phyloP scores from a whole-genome alignment of 345 rosid species.

The Dipteronia sinensis region DNA sequence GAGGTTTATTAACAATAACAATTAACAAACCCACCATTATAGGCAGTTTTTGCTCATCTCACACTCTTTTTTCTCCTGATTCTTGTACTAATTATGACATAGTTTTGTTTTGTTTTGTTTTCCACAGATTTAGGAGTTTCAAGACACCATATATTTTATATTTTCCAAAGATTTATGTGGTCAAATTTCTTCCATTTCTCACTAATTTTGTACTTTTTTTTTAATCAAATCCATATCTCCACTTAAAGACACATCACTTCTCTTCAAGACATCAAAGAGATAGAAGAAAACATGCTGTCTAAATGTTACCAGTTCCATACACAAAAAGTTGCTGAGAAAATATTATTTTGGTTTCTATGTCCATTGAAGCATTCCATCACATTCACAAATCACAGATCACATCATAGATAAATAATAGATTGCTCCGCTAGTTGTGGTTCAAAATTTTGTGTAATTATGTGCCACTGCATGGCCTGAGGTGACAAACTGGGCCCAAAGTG shows the following conservation, averaged over 20 bases:
- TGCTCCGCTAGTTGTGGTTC: neutral
- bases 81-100: neutral
- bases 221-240: neutral
- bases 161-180: neutral
- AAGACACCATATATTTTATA: neutral
- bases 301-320: neutral
- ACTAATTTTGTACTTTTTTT: conserved; percentile 4
- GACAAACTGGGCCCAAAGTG: conserved; percentile 19
- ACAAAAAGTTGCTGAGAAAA: neutral
- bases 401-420: neutral
- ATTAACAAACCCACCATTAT: conserved; percentile 20
- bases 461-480: conserved; percentile 3
- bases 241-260: neutral
- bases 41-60: conserved; percentile 19
- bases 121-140: conserved; percentile 11
- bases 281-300: conserved; percentile 6
- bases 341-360: neutral
- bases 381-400: neutral
- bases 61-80: neutral
- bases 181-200: neutral
- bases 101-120: neutral
- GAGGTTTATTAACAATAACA: conserved; percentile 19
- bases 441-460: neutral
- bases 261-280: neutral
- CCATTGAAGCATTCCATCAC: neutral